Evolutionary conservation across 768 basidiomycete species (phyloP).

Genomic region (Pisolithus albus): DNA sequence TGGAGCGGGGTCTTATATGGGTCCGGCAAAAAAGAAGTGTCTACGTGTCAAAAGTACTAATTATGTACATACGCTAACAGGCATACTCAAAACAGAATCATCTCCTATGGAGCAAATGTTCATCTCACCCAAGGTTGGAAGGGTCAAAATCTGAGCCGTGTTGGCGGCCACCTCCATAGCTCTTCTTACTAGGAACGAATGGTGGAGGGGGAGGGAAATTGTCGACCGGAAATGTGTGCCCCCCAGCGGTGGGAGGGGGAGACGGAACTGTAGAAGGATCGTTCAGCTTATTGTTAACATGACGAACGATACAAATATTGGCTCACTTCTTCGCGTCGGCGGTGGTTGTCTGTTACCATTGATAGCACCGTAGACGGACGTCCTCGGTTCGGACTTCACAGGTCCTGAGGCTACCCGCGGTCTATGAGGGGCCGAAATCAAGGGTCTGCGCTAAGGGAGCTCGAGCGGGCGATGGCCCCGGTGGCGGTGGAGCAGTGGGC

Average conservation of each 20-base stretch:
- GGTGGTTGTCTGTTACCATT: slow-evolving; percentile 31
- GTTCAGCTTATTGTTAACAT: slow-evolving; percentile 11
- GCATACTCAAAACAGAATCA: background rate
- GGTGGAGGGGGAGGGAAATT: slow-evolving; percentile 75
- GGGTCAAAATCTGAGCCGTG: slow-evolving; percentile 70
- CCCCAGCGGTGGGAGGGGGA: slow-evolving; percentile 57
- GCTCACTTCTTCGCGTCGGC: slow-evolving; percentile 45
- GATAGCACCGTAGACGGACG: slow-evolving; percentile 12
- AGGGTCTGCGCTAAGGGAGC: slow-evolving; percentile 14
- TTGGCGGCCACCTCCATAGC: slow-evolving; percentile 59
- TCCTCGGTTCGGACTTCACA: slow-evolving; percentile 12
- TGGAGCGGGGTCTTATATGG: slow-evolving; percentile 15
- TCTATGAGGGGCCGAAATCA: slow-evolving; percentile 15
- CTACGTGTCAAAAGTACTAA: slow-evolving; percentile 25
- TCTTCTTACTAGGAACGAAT: slow-evolving; percentile 43
- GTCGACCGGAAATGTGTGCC: slow-evolving; percentile 66
- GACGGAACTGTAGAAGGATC: slow-evolving; percentile 37
- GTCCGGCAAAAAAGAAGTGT: slow-evolving; percentile 5
- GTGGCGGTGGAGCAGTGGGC: slow-evolving; percentile 23
- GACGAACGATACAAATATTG: background rate
- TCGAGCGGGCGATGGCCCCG: slow-evolving; percentile 20
- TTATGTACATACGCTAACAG: background rate
- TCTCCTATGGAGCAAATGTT: too few relatives aligned
- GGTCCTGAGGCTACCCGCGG: slow-evolving; percentile 22
- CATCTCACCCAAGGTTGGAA: slow-evolving; percentile 16